Evolutionary conservation across 2,329 filamentous ascomycete genomes (phyloP).

Genomic region (Fusarium sp.): DNA sequence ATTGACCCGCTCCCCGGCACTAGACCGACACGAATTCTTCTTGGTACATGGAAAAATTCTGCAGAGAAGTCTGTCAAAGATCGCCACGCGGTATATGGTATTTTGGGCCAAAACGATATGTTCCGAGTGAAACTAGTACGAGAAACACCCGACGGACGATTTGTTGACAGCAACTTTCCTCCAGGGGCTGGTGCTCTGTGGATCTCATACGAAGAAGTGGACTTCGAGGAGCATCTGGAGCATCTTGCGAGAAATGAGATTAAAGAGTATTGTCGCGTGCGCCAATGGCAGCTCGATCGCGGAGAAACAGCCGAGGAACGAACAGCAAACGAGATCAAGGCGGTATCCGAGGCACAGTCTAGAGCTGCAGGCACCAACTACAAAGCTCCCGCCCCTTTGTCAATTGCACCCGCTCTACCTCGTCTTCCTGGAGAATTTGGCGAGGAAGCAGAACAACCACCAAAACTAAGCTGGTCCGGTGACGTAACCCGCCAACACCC

Average conservation of each 20-base stretch:
- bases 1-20: slow-evolving; percentile 62
- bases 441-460: slow-evolving; percentile 28
- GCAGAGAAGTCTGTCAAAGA: slow-evolving; percentile 58
- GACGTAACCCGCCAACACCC: slow-evolving; percentile 53
- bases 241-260: slow-evolving; percentile 65
- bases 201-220: slow-evolving; percentile 72
- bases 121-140: slow-evolving; percentile 72
- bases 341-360: slow-evolving; percentile 63
- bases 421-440: slow-evolving; percentile 35
- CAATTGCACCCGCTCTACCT: slow-evolving; percentile 43
- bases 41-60: slow-evolving; percentile 71
- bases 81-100: slow-evolving; percentile 72
- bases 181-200: slow-evolving; percentile 69
- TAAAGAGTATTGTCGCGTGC: slow-evolving; percentile 73
- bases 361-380: slow-evolving; percentile 54
- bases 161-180: slow-evolving; percentile 70
- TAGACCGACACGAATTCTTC: slow-evolving; percentile 67
- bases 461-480: not conserved
- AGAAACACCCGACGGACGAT: slow-evolving; percentile 70
- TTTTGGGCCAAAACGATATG: slow-evolving; percentile 72
- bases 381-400: slow-evolving; percentile 42
- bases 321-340: slow-evolving; percentile 62
- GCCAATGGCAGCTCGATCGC: slow-evolving; percentile 68
- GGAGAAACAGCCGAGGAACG: slow-evolving; percentile 63
- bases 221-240: slow-evolving; percentile 67